A percentile compares a stretch with the other conserved stretches of the same genome.
Conservation (phyloP, 2,329 filamentous ascomycete genomes). For the Proliferodiscus dingleyae region DNA sequence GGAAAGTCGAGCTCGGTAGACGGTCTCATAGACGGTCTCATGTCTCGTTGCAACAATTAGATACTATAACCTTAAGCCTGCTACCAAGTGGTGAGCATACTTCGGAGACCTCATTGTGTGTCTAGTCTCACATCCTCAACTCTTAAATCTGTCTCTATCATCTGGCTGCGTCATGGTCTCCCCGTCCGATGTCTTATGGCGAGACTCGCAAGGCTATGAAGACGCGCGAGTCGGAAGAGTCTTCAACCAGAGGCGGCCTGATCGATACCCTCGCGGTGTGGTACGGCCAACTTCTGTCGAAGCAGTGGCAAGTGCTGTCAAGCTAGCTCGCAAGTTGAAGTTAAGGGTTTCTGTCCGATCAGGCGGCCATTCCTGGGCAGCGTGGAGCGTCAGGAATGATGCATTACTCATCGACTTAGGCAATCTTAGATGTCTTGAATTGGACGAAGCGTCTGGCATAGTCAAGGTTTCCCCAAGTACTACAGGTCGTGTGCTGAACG, state of each 20-base stretch:
- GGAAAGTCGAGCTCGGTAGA: no score
- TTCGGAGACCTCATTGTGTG: no score
- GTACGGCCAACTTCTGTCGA: slow-evolving; percentile 34
- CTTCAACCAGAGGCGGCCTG: slow-evolving; percentile 40
- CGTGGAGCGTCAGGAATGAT: slow-evolving; percentile 44
- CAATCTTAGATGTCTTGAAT: slow-evolving; percentile 34
- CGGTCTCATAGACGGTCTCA: no score
- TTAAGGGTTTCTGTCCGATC: slow-evolving; percentile 42
- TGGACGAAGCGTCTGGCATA: slow-evolving; percentile 36
- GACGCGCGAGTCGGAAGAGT: slow-evolving; percentile 37
- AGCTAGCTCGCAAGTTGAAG: slow-evolving; percentile 33
- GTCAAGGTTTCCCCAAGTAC: slow-evolving; percentile 42
- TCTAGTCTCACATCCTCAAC: not conserved
- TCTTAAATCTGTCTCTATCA: not conserved
- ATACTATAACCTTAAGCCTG: no score
- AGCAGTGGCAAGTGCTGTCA: slow-evolving; percentile 36
- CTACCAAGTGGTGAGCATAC: no score
- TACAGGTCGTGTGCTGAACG: slow-evolving; percentile 42
- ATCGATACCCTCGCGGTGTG: slow-evolving; percentile 38
- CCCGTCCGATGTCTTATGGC: not conserved
- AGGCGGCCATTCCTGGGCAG: slow-evolving; percentile 46
- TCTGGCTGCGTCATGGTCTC: not conserved
- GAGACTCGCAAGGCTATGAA: slow-evolving; percentile 30
- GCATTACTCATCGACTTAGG: slow-evolving; percentile 40
- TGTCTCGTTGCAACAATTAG: no score